Evolutionary conservation across 2,329 filamentous ascomycete species (phyloP).

Genomic region (Orbilia blumenaviensis): DNA sequence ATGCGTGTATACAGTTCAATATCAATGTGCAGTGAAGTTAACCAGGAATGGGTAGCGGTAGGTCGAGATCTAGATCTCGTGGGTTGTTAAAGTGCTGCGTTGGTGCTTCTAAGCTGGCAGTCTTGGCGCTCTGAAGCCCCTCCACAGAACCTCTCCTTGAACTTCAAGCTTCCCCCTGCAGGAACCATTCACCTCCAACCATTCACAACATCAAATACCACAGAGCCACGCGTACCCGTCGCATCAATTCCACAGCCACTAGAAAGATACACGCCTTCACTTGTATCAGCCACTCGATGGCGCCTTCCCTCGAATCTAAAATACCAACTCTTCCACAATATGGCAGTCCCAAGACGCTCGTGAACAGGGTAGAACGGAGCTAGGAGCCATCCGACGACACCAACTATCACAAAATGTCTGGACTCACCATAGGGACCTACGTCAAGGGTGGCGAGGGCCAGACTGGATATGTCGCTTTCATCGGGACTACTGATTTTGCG

Average conservation of each 20-base stretch:
- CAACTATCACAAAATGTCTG: constrained; percentile 41
- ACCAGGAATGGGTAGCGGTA: too few species aligned
- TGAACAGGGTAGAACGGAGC: constrained; percentile 36
- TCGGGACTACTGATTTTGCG: constrained; percentile 81
- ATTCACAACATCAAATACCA: constrained; percentile 1
- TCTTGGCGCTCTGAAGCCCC: constrained; percentile 37
- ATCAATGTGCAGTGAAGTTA: too few species aligned
- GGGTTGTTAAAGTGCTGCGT: background rate
- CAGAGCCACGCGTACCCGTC: constrained; percentile 12
- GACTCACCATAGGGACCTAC: constrained; percentile 70
- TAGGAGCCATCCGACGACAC: constrained; percentile 32
- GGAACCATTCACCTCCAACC: constrained; percentile 1
- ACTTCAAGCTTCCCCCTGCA: constrained; percentile 19
- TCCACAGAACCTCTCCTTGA: constrained; percentile 17
- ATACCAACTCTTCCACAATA: constrained; percentile 20
- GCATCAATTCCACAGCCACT: background rate
- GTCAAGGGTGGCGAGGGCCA: constrained; percentile 82
- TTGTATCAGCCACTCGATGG: constrained; percentile 33
- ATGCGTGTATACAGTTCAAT: too few species aligned
- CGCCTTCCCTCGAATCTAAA: constrained; percentile 28
- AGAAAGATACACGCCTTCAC: background rate
- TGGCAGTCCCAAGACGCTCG: constrained; percentile 15
- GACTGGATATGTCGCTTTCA: constrained; percentile 79
- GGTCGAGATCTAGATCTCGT: background rate
- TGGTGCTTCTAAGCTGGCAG: constrained; percentile 15